Evolutionary conservation across 306 rosid species (phyloP).

Genomic region (Astragalus membranaceus): DNA sequence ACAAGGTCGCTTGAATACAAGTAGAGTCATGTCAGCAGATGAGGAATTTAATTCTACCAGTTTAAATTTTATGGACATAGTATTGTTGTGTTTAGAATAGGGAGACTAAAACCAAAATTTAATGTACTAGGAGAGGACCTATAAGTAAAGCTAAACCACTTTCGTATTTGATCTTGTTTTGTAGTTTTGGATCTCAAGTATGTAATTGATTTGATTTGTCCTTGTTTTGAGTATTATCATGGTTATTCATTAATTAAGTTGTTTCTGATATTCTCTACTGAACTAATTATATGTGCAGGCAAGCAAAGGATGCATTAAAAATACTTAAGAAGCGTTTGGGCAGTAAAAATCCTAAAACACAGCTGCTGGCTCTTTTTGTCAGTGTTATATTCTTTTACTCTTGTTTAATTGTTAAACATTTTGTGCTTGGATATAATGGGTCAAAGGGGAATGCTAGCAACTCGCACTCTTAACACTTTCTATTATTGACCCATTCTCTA

Average conservation of each 20-base stretch:
- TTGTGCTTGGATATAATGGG: not conserved
- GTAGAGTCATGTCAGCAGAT: not conserved
- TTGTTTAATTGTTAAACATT: conserved; percentile 7
- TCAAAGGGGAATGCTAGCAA: not conserved
- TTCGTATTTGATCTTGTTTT: conserved; percentile 9
- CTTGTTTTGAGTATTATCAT: not conserved
- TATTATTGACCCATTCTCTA: not conserved
- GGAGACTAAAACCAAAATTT: not conserved
- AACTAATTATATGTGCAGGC: conserved; percentile 53
- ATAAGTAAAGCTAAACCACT: not conserved
- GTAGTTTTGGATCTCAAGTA: conserved; percentile 19
- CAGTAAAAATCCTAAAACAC: conserved; percentile 74
- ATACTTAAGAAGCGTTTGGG: conserved; percentile 76
- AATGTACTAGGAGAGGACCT: not conserved
- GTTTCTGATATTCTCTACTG: conserved; percentile 11
- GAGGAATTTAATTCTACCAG: not conserved
- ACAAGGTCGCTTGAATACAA: not conserved
- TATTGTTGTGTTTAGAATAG: not conserved
- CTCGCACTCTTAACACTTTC: not conserved
- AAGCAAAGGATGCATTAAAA: conserved; percentile 94
- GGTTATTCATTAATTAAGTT: not conserved
- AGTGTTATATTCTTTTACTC: conserved; percentile 35
- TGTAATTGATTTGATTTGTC: not conserved
- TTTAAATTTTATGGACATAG: not conserved
- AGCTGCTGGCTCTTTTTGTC: conserved; percentile 90